Evolutionary conservation across 176 grass and related monocot genomes (phyloP), one percentile per base, ranked within the genome.

Genomic region (Puccinellia tenuiflora): DNA sequence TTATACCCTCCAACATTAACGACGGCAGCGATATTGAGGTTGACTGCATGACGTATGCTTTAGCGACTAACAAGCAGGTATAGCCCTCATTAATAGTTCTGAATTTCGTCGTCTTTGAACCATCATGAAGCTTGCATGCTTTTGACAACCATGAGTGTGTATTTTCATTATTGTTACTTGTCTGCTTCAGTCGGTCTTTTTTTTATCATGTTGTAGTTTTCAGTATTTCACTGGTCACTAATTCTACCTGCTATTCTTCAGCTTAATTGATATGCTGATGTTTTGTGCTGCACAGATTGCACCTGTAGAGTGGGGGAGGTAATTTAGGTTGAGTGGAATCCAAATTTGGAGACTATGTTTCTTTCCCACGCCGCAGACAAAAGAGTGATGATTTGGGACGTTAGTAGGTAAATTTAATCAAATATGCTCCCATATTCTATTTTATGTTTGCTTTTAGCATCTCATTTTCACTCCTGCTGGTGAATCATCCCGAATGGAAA

Each of bases 241-340:
- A 48, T 5, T 18, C 31, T 61, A 73, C n/a, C 26, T 45, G 26
- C 46, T 22, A 42, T 73, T 82, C 34, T 82, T 39, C 18, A 60
- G 37, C 21, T 48, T 71, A 53, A 43, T 43, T 37, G 14, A 28
- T 35, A 55, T 61, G 28, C 10, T 29, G 4, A 69, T 21, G 25
- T 53, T 64, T 83, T 87, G 29, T 83, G 29, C 37, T 86, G n/a
- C n/a, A 17, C 34, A 45, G 86, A 85, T 67, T 84, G 7, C 67
- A 78, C 51, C 38, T 81, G 61, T 39, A 98, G 95, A 70, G 90
- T 70, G n/a, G n/a, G n/a, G n/a, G 86, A 92, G 50, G 95, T 90
- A 21, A 64, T 95, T 85, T 92, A 98, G 88, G 92, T 98, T 79
- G 95, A 95, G 71, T 98, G 95, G 92, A 98, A 88, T 70, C 92